A percentile compares a stretch with the other conserved stretches of the same genome.
phyloP scores from a whole-genome alignment of 1,139 yeast genomes.

The Kodamaea plutei region DNA sequence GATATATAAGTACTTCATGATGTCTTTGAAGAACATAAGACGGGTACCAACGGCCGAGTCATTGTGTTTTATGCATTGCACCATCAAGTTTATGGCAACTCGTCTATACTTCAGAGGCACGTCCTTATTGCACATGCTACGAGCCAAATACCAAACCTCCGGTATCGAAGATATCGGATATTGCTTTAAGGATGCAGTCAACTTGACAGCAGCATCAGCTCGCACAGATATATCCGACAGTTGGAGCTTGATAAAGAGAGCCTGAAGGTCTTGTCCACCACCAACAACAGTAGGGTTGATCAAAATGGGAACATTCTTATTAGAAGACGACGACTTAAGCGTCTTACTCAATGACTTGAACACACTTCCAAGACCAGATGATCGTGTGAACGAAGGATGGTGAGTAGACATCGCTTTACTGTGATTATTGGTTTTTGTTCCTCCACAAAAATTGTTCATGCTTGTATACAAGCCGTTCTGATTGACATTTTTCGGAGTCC shows the following conservation, averaged over 20 bases:
- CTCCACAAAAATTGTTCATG: too few relatives aligned
- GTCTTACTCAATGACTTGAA: conserved; percentile 54
- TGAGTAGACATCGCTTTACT: conserved; percentile 30
- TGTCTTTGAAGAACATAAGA: conserved; percentile 57
- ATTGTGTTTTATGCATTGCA: conserved; percentile 53
- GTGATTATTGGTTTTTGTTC: not conserved
- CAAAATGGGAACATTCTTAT: conserved; percentile 34
- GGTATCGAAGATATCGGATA: conserved; percentile 58
- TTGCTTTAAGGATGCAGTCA: conserved; percentile 49
- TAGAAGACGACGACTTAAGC: conserved; percentile 33
- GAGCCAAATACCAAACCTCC: conserved; percentile 72
- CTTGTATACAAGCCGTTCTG: not conserved
- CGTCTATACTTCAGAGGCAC: conserved; percentile 44
- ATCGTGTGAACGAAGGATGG: conserved; percentile 30
- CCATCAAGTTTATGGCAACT: conserved; percentile 51
- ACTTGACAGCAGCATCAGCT: conserved; percentile 47
- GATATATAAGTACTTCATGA: conserved; percentile 42
- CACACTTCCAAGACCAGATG: conserved; percentile 43
- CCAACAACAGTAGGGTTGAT: conserved; percentile 62
- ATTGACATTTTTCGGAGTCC: too few relatives aligned
- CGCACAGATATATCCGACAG: conserved; percentile 40
- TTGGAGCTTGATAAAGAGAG: conserved; percentile 36
- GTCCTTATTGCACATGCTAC: conserved; percentile 47
- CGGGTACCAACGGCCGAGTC: conserved; percentile 45
- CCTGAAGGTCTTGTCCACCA: conserved; percentile 51